Percentiles rank a stretch among this genome's conserved stretches.
phyloP scores from a whole-genome alignment of 805 yeast genomes.

The Yamadazyma kitorensis region DNA sequence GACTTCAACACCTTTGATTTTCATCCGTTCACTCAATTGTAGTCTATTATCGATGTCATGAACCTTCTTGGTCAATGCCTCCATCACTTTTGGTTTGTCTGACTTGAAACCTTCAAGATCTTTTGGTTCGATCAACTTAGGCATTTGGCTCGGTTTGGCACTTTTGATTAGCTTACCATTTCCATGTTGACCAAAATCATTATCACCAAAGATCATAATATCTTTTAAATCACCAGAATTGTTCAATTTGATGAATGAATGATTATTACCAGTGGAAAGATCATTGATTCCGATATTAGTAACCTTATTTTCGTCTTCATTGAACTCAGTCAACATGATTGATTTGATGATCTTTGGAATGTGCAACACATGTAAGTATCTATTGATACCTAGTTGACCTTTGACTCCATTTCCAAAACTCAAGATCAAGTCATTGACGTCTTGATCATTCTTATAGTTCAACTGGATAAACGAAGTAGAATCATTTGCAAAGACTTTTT shows the following conservation, averaged over 20 bases:
- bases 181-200: slow-evolving; percentile 80
- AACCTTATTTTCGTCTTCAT: slow-evolving; percentile 42
- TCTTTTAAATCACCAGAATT: slow-evolving; percentile 48
- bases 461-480: slow-evolving; percentile 44
- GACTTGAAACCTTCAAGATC: slow-evolving; percentile 20
- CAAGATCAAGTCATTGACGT: slow-evolving; percentile 31
- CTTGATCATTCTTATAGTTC: slow-evolving; percentile 17
- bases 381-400: slow-evolving; percentile 84
- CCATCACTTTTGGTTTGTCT: slow-evolving; percentile 14
- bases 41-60: slow-evolving; percentile 43
- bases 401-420: slow-evolving; percentile 81
- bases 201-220: slow-evolving; percentile 80
- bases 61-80: slow-evolving; percentile 26
- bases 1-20: slow-evolving; percentile 25
- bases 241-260: slow-evolving; percentile 55
- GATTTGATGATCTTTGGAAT: slow-evolving; percentile 60
- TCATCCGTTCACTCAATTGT: slow-evolving; percentile 27
- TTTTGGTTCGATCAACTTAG: slow-evolving; percentile 57
- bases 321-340: slow-evolving; percentile 51
- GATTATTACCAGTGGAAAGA: slow-evolving; percentile 65
- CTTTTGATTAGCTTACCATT: slow-evolving; percentile 69
- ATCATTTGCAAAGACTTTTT: slow-evolving; percentile 55
- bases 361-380: slow-evolving; percentile 69
- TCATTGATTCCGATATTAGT: slow-evolving; percentile 47
- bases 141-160: slow-evolving; percentile 52